phyloP scores from a whole-genome alignment of 2,329 filamentous ascomycete species.

The Elsinoe fawcettii region DNA sequence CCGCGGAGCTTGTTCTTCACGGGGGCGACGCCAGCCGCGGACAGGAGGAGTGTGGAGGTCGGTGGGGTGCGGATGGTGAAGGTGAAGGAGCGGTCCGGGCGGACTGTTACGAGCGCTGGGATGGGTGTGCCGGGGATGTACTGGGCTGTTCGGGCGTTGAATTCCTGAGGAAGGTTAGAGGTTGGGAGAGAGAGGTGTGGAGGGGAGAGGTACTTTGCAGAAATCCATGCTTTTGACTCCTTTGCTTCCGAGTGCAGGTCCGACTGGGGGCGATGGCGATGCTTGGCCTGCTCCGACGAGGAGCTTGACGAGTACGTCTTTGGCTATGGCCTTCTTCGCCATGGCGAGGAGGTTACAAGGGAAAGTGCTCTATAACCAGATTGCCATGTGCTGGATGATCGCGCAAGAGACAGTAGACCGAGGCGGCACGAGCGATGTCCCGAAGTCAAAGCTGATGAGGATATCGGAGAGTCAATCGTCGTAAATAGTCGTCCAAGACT shows the following conservation, averaged over 20 bases:
- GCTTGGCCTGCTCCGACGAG: conserved; percentile 96
- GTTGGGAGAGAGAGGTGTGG: conserved; percentile 5
- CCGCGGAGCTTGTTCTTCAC: conserved; percentile 72
- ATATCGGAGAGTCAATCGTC: no score
- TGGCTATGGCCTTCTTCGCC: conserved; percentile 45
- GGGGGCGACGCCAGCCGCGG: conserved; percentile 67
- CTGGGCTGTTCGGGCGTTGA: conserved; percentile 88
- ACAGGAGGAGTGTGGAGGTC: conserved; percentile 83
- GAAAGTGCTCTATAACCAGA: no score
- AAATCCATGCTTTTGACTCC: conserved; percentile 99
- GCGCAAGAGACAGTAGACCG: not conserved
- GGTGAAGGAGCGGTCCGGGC: conserved; percentile 83
- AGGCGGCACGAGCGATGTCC: no score
- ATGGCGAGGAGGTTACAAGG: conserved; percentile 29
- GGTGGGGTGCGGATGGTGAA: conserved; percentile 92
- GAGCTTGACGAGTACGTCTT: conserved; percentile 83
- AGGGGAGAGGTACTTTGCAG: conserved; percentile 66
- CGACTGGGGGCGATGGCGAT: conserved; percentile 88
- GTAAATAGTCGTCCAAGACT: no score
- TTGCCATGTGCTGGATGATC: not conserved
- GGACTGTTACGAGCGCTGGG: conserved; percentile 83
- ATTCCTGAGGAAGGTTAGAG: conserved; percentile 58
- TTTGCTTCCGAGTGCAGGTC: conserved; percentile 91
- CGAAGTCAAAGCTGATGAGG: no score
- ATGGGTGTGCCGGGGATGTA: conserved; percentile 76